Evolutionary conservation across 139 green algal genomes (phyloP).

Genomic region (Volvox africanus): DNA sequence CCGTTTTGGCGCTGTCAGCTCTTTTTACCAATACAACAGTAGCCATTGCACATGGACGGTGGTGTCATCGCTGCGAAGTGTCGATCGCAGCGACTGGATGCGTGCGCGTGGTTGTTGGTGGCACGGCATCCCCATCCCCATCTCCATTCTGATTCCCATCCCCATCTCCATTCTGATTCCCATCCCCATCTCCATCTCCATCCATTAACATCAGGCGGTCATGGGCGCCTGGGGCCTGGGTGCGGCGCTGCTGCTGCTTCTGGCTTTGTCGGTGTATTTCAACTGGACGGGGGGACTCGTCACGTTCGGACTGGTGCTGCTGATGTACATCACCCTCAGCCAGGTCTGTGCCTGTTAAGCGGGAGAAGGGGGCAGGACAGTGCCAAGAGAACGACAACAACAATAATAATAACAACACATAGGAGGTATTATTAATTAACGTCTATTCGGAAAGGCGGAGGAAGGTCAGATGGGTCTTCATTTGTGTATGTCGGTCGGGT

Average conservation of each 20-base stretch:
- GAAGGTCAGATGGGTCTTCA: not conserved
- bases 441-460: no score
- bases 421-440: not conserved
- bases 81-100: not conserved
- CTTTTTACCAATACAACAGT: no score
- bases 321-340: not conserved
- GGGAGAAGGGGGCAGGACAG: no score
- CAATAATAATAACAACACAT: no score
- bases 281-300: conserved; percentile 17
- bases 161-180: not conserved
- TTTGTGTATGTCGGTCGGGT: not conserved
- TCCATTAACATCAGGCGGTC: not conserved
- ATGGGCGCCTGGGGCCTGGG: conserved; percentile 1
- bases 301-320: not conserved
- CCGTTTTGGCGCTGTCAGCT: no score
- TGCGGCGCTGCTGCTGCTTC: conserved; percentile 5
- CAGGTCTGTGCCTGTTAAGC: not conserved
- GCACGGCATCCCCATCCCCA: not conserved
- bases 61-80: not conserved
- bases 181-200: not conserved
- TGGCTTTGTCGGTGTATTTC: not conserved
- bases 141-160: not conserved
- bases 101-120: not conserved
- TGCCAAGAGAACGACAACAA: no score
- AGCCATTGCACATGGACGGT: no score